A percentile compares a stretch with the other conserved stretches of the same genome.
These are phyloP conservation scores for Aspergillus spinulosporus DNA, from an alignment of 2,329 filamentous ascomycete genomes.

Conservation along the genomic window DNA sequence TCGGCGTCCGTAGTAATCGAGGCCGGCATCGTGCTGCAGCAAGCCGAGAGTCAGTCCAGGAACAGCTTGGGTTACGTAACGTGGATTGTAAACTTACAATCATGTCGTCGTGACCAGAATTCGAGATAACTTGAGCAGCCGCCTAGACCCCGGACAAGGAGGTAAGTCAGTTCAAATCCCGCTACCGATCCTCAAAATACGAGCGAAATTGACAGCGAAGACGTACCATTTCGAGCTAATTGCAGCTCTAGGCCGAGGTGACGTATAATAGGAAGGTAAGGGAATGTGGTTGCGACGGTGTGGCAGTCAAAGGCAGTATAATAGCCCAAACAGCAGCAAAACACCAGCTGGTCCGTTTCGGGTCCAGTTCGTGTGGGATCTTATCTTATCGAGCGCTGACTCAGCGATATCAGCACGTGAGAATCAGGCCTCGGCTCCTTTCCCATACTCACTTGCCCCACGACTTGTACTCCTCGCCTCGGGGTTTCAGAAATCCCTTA, in stretches of 20 bases:
- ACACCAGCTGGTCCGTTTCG: conserved; percentile 29
- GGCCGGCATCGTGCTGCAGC: conserved; percentile 85
- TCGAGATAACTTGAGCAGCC: conserved; percentile 70
- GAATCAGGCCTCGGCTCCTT: conserved; percentile 24
- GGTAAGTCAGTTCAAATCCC: conserved; percentile 16
- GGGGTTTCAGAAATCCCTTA: background rate
- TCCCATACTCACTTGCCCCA: conserved; percentile 16
- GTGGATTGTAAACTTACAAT: conserved; percentile 68
- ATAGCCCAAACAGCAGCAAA: conserved; percentile 20
- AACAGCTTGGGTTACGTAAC: background rate
- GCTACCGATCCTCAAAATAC: background rate
- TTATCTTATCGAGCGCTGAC: conserved; percentile 32
- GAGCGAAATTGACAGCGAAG: background rate
- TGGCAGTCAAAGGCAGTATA: conserved; percentile 8
- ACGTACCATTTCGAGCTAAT: conserved; percentile 27
- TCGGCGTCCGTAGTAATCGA: conserved; percentile 96
- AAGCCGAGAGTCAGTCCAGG: conserved; percentile 6
- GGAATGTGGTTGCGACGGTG: conserved; percentile 3
- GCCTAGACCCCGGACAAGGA: conserved; percentile 48
- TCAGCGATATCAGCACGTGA: conserved; percentile 26
- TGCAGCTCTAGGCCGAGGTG: conserved; percentile 13
- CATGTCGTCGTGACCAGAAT: conserved; percentile 96
- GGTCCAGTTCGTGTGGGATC: conserved; percentile 20
- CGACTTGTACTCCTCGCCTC: conserved; percentile 12
- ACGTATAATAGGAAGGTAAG: background rate